Evolutionary conservation across 345 rosid genomes (phyloP), one percentile per base, ranked within the genome.

Genomic region (Physaria fendleri): DNA sequence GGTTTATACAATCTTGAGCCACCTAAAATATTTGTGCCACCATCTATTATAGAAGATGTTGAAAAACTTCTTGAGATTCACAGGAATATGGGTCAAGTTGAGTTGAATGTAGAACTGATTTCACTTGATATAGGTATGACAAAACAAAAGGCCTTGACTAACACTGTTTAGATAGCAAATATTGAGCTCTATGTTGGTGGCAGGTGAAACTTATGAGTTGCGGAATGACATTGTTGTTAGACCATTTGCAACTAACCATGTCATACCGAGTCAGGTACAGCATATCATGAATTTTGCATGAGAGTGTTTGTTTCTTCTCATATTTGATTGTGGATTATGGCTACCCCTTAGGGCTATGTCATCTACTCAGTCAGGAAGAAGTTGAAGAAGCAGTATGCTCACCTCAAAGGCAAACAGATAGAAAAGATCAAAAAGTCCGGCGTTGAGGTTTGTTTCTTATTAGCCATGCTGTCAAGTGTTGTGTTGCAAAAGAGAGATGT

Each of bases 351-450:
- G 98, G 98, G 98, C 28, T 92, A 92, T 76, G 80, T 88, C 22
- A 73, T 92, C 18, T 92, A 92, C 77, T 86, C 91, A 0, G 69
- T 88, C 0, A 78, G 98, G 64, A 92, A 86, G 68, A 86, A 92
- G 74, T 77, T 88, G 82, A 85, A 85, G 81, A 88, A 92, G 76
- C 93, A 87, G 33, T 92, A 92, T 60, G 58, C 59, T 57, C 95
- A 92, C 72, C 85, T 86, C 45, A 86, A 92, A 79, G 98, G 96
- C 50, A 92, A 86, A 56, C 90, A 84, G 61, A 92, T 88, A 4
- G 98, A 92, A 78, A 92, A 86, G 68, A 66, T 92, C 69, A 92
- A 88, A 81, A 92, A 85, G 69, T 82, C 96, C 52, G 96, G 90
- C 20, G 85, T 76, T 14, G 78, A 84, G 96, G 96, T 88, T 28